Base-by-base conservation (phyloP, 495 filamentous ascomycete species). In the Poronia punctata region DNA sequence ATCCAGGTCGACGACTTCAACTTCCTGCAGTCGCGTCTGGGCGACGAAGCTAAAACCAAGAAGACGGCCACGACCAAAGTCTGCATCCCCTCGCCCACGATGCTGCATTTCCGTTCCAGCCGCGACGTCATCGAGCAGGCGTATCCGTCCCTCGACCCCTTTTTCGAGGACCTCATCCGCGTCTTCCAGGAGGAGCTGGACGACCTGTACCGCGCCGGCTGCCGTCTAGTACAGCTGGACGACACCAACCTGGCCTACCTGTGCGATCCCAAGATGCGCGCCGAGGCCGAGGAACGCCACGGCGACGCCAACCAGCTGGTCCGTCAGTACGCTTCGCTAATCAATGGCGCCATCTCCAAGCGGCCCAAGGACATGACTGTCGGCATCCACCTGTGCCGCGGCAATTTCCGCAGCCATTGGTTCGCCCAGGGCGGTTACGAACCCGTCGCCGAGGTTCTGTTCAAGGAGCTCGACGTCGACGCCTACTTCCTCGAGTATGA, bases 401-500 rank as follows among this genome's bases (percentile, higher is more conserved):
- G 79, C 7, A 81, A 80, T 54, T 77, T 62, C 65, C 53, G 70
- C 51, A 54, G 75, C 62, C 61, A 69, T 23, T 69, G 66, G 65
- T 83, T 83, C 52, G 72, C 78, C 23, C 74, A 82, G 57, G 79
- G 79, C 35, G 78, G 76, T 7, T 83, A 83, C 53, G 79, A 83
- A 57, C 71, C 71, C 35, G 80, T 83, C 19, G 79, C 79, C 5
- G 71, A 75, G 64, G 74, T 75, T 50, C 59, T 83, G 22, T 82
- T 83, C 62, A 65, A 74, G 56, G 69, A 72, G 24, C 68, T 82
- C 34, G 70, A 82, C 45, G 78, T 82, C 17, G 70, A 78, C 45
- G 81, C 76, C 2, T 83, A 78, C 62, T 82, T 82, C 56, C 71
- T 83, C 44, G 79, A 83, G 61, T 83, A 76, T 50, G 79, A 83